Percentiles rank a stretch among this genome's conserved stretches.
Evolutionary conservation across 1,139 yeast genomes (phyloP).

Genomic region (Torulaspora globosa): DNA sequence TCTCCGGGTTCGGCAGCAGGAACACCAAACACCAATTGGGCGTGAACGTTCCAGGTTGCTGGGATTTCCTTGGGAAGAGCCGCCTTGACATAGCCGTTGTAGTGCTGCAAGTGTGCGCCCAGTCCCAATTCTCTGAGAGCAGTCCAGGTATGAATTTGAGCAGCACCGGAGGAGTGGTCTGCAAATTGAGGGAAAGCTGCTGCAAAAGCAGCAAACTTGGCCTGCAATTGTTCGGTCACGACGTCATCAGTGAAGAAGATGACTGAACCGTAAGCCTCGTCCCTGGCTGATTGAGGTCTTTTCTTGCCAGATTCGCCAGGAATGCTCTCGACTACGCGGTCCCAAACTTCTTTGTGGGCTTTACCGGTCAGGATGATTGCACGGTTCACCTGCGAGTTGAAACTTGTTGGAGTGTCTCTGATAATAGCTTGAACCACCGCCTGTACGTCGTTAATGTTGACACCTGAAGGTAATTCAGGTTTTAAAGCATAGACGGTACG

Average conservation of each 20-base stretch:
- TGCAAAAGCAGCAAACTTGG: slow-evolving; percentile 41
- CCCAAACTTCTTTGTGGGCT: slow-evolving; percentile 44
- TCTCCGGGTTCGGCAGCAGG: slow-evolving; percentile 36
- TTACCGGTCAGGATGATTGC: slow-evolving; percentile 43
- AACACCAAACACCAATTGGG: slow-evolving; percentile 47
- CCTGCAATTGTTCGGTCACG: slow-evolving; percentile 40
- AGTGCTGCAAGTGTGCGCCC: slow-evolving; percentile 49
- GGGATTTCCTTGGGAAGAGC: slow-evolving; percentile 41
- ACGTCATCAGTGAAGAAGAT: slow-evolving; percentile 44
- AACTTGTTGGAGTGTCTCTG: slow-evolving; percentile 45
- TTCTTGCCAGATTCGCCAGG: slow-evolving; percentile 38
- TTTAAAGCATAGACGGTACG: slow-evolving; percentile 41
- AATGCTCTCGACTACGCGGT: slow-evolving; percentile 37
- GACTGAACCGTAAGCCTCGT: slow-evolving; percentile 46
- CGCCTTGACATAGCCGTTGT: slow-evolving; percentile 42
- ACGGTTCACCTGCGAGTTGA: slow-evolving; percentile 46
- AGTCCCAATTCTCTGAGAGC: slow-evolving; percentile 43
- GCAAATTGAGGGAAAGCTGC: slow-evolving; percentile 45
- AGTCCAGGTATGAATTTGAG: slow-evolving; percentile 45
- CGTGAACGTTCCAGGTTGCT: slow-evolving; percentile 41
- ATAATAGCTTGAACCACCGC: slow-evolving; percentile 38
- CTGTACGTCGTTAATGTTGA: slow-evolving; percentile 38
- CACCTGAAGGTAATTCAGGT: slow-evolving; percentile 40
- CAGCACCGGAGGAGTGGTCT: slow-evolving; percentile 45
- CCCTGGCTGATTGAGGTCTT: slow-evolving; percentile 42